Base-by-base conservation (phyloP, 192 early-diverging fungal species). In the Physocladia obscura region DNA sequence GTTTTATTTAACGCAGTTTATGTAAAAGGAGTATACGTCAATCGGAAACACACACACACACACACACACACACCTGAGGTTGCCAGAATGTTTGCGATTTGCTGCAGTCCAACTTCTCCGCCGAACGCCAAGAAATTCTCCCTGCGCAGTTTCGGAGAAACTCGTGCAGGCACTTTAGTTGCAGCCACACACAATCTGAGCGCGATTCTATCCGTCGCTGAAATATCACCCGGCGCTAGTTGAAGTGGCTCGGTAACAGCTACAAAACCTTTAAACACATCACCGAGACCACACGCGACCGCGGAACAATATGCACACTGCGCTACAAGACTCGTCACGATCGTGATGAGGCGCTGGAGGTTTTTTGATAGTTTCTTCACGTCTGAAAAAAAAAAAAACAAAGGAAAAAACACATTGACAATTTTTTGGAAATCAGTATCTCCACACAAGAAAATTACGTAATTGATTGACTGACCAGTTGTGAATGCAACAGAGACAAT, bases 231-330 rank as follows among this genome's bases (percentile, higher is more conserved):
- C 22, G 57, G 21, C 47, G 4, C 27, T 8, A 50, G 56, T 13
- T 56, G 4, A 11, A 64, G 4, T 17, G 57, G 57, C 22, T 26
- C 34, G 8, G 26, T 15, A 13, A 59, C 34, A 11, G 29, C 29
- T 4, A 59, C 22, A 22, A 11, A 11, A 11, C 57, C 57, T 22
- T 26, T 35, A 32, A 59, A 59, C 4, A 35, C 49, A 26, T 64
- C 62, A 5, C 62, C 62, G 13, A 64, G 32, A 26, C 62, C 62
- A 31, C 49, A 50, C 22, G 4, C 24, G 5, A 31, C 13, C 13
- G 52, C 47, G 13, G 62, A 56, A 31, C 62, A 64, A 34, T 64
- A 64, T 8, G 62, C 48, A 34, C 62, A 64, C 32, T 64, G 49
- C 6, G 62, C 48, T 5, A 56, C 49, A 11, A 64, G 48, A 13